Evolutionary conservation across 768 basidiomycete genomes (phyloP), one percentile per base, ranked within the genome.

Genomic region (Polyporus arcularius): DNA sequence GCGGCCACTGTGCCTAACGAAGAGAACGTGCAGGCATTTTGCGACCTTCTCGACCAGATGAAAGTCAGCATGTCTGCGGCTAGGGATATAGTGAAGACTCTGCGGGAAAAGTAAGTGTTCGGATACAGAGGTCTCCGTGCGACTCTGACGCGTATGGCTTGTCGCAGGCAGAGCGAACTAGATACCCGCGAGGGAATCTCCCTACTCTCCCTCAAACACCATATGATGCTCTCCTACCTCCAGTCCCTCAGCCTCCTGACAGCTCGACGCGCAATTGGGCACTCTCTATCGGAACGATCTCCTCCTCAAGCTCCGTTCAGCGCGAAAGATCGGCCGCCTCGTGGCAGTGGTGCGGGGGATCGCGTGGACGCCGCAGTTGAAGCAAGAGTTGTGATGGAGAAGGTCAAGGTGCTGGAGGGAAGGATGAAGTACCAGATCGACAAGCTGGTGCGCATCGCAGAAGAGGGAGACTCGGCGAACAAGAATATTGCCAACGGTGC

Each of bases 381-480:
- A 69, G 81, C 83, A 18, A 85, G 94, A 12, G 78, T 95, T 46
- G 85, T 93, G 9, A 82, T 98, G 47, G 97, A 99, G 71, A 98
- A 97, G 76, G 81, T 90, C 50, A 88, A 89, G 60, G 81, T 85
- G 0, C 80, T 99, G 26, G 96, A 98, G 74, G 80, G 80, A 55
- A 87, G 91, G 69, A 90, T 99, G 82, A 85, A 83, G 50, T 98
- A 99, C 73, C 97, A 98, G 72, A 93, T 99, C 67, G 94, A 98
- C 66, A 98, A 98, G 72, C 84, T 99, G 16, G 84, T 96, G 30
- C 82, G 85, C 61, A 74, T 91, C 5, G 89, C 93, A 1, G 85
- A 88, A 58, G 87, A 90, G 65, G 76, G 80, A 2, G 63, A 74
- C 16, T 74, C 67, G 10, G 57, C 76, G 0, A 68, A 78, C 26